A percentile compares a stretch with the other conserved stretches of the same genome.
phyloP scores from a whole-genome alignment of 805 yeast species.

The Starmerella sirachaensis region DNA sequence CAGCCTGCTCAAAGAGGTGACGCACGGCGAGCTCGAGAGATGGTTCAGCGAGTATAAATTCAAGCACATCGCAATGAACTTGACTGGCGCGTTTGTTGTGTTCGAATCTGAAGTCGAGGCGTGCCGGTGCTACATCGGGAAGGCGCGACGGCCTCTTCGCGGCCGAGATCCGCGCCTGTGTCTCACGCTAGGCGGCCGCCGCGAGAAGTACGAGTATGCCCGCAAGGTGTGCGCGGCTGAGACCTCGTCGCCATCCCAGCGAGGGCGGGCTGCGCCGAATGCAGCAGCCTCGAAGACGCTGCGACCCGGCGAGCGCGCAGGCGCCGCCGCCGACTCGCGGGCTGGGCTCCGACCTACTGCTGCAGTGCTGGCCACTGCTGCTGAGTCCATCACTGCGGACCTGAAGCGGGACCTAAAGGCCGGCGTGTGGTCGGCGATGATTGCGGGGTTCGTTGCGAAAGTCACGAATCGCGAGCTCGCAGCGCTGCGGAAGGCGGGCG shows the following conservation, averaged over 20 bases:
- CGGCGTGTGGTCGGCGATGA: no score
- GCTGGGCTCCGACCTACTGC: no score
- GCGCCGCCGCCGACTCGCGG: no score
- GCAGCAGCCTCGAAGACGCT: not conserved
- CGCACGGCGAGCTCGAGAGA: no score
- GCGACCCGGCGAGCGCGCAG: not conserved
- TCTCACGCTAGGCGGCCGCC: conserved; percentile 7
- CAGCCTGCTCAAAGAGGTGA: conserved; percentile 1
- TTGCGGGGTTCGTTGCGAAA: no score
- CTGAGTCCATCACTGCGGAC: no score
- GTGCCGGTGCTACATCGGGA: not conserved
- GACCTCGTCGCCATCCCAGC: no score
- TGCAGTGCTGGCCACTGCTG: no score
- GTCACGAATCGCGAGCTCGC: no score
- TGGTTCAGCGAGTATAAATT: not conserved
- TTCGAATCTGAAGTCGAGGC: conserved; percentile 4
- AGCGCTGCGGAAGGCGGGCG: no score
- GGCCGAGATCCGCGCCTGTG: conserved; percentile 1
- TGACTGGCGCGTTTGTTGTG: conserved; percentile 8
- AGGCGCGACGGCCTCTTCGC: not conserved
- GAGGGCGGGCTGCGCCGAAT: not conserved
- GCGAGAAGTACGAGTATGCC: not conserved
- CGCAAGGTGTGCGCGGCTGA: no score
- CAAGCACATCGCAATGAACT: conserved; percentile 7
- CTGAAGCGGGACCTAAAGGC: no score